Evolutionary conservation across 2,329 filamentous ascomycete species (phyloP).

Genomic region (Dichotomopilus funicola): DNA sequence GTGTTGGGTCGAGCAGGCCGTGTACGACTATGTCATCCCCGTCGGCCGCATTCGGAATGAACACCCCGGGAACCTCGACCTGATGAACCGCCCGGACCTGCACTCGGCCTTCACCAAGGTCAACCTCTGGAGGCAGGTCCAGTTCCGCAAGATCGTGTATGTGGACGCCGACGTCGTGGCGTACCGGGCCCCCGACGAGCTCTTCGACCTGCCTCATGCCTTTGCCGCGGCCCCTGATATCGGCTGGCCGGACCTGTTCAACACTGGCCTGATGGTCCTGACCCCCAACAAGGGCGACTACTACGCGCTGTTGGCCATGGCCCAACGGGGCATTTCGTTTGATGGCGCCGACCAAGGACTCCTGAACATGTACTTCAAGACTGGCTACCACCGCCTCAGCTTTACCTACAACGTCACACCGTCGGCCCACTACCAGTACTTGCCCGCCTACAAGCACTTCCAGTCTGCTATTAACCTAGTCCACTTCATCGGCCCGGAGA

Average conservation of each 20-base stretch:
- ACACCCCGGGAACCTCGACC: constrained; percentile 71
- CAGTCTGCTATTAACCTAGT: constrained; percentile 83
- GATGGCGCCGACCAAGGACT: constrained; percentile 95
- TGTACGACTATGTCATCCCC: constrained; percentile 85
- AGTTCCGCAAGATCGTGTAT: constrained; percentile 90
- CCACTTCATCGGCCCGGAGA: constrained; percentile 88
- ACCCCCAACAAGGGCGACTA: constrained; percentile 83
- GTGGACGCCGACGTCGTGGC: constrained; percentile 92
- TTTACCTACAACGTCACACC: constrained; percentile 98
- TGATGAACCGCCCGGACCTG: constrained; percentile 88
- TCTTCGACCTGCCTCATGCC: constrained; percentile 60
- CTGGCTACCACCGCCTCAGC: constrained; percentile 77
- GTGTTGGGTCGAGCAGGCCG: constrained; percentile 43
- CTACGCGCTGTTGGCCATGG: constrained; percentile 75
- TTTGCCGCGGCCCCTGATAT: constrained; percentile 82
- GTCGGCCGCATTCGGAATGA: constrained; percentile 74
- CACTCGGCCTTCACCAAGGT: constrained; percentile 96
- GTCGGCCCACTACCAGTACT: constrained; percentile 93
- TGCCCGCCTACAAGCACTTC: constrained; percentile 90
- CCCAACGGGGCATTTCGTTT: constrained; percentile 82
- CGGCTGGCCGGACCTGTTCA: constrained; percentile 97
- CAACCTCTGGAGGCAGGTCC: constrained; percentile 81
- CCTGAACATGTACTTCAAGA: constrained; percentile 87
- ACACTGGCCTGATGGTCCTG: constrained; percentile 93
- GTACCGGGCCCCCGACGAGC: constrained; percentile 83